Conservation (phyloP, 139 green algal genomes). For the Micractinium conductrix region DNA sequence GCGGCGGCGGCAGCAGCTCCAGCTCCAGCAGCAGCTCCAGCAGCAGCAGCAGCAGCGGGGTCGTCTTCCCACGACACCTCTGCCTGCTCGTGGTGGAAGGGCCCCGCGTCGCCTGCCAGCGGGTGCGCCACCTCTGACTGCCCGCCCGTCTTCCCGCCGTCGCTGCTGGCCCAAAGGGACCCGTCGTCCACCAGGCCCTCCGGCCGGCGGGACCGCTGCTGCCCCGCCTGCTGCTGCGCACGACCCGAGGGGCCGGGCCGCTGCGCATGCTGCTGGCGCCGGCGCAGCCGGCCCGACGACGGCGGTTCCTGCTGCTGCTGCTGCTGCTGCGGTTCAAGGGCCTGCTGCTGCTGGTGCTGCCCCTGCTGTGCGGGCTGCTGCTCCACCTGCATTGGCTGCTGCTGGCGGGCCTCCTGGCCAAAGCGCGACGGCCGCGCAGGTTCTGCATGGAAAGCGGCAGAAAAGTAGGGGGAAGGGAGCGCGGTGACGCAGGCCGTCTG, state of each 20-base stretch:
- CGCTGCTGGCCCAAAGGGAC: background rate
- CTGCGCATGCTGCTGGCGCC: background rate
- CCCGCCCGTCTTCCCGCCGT: background rate
- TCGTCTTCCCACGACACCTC: slow-evolving; percentile 30
- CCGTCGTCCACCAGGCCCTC: slow-evolving; percentile 1
- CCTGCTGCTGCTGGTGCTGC: background rate
- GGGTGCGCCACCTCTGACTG: slow-evolving; percentile 6
- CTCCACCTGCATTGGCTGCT: background rate
- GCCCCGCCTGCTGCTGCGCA: slow-evolving; percentile 1
- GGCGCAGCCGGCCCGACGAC: background rate
- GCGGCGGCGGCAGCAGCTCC: too few species aligned
- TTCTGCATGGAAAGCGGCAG: background rate
- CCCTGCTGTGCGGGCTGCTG: too few species aligned
- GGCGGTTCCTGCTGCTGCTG: background rate
- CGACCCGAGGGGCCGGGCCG: too few species aligned
- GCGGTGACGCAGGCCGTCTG: too few species aligned
- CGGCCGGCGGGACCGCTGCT: background rate
- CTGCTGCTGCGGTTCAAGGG: background rate
- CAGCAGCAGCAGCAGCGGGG: too few species aligned
- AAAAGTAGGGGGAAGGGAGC: background rate
- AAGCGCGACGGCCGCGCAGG: background rate
- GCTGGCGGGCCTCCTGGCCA: slow-evolving; percentile 37
- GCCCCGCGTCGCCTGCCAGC: slow-evolving; percentile 17
- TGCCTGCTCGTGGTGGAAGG: slow-evolving; percentile 3
- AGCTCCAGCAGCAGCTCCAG: too few species aligned